These are phyloP conservation scores for Pseudogymnoascus sp. DNA, from an alignment of 2,329 filamentous ascomycete species.

Conservation along the genomic window DNA sequence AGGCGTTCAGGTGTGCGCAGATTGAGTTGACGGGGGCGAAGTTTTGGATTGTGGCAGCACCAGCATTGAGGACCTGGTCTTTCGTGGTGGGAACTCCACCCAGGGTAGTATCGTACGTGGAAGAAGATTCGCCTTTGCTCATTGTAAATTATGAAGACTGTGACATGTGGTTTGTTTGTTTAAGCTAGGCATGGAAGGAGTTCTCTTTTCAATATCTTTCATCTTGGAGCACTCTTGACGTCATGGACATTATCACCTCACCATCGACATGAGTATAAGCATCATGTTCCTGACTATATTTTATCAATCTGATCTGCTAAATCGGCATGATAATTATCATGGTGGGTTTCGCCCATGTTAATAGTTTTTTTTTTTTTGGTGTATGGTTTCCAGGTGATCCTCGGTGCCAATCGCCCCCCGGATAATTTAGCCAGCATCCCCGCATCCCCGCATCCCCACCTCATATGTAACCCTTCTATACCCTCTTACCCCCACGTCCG, in stretches of 20 bases:
- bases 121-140: background rate
- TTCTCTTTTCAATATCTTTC: background rate
- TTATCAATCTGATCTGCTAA: background rate
- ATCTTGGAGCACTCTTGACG: background rate
- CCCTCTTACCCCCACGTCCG: background rate
- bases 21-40: slow-evolving; percentile 66
- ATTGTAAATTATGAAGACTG: background rate
- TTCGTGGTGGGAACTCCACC: slow-evolving; percentile 36
- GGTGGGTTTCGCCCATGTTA: background rate
- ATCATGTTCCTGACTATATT: background rate
- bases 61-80: slow-evolving; percentile 53
- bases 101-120: background rate
- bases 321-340: background rate
- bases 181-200: background rate
- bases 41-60: slow-evolving; percentile 52
- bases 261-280: background rate
- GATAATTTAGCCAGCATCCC: background rate
- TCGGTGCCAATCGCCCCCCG: background rate
- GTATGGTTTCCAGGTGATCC: background rate
- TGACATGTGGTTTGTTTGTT: background rate
- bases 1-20: slow-evolving; percentile 80
- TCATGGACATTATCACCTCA: background rate
- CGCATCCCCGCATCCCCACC: background rate
- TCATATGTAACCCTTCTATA: background rate
- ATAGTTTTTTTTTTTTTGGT: background rate